Percentiles rank a stretch among this genome's conserved stretches.
Conservation (phyloP, 169 alveolate genomes). For the Plasmodium vinckei region DNA sequence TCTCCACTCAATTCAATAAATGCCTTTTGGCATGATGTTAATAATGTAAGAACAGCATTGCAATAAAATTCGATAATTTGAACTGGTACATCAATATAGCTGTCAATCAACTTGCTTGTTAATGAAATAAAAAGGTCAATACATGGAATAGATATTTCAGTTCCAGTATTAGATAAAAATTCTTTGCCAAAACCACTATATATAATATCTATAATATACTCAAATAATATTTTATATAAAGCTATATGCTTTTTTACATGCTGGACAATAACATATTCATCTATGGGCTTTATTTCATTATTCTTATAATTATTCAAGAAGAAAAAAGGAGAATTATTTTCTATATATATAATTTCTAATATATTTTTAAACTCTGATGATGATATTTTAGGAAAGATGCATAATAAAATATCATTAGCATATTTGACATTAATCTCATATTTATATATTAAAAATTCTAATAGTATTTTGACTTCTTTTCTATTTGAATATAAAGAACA, state of each 20-base stretch:
- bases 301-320: slow-evolving; percentile 52
- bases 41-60: slow-evolving; percentile 20
- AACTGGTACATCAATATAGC: slow-evolving; percentile 47
- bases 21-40: slow-evolving; percentile 8
- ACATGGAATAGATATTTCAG: slow-evolving; percentile 7
- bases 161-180: not conserved
- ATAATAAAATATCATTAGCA: slow-evolving; percentile 43
- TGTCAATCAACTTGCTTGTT: slow-evolving; percentile 30
- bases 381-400: slow-evolving; percentile 37
- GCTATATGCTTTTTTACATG: slow-evolving; percentile 48
- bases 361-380: slow-evolving; percentile 27
- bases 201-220: slow-evolving; percentile 28
- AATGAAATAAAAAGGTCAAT: slow-evolving; percentile 46
- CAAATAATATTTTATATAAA: slow-evolving; percentile 51
- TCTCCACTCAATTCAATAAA: not conserved
- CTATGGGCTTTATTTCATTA: slow-evolving; percentile 12
- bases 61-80: slow-evolving; percentile 45
- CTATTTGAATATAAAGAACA: slow-evolving; percentile 53
- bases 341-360: slow-evolving; percentile 64
- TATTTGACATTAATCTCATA: slow-evolving; percentile 72
- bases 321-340: slow-evolving; percentile 34
- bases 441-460: slow-evolving; percentile 66
- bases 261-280: slow-evolving; percentile 30
- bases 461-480: slow-evolving; percentile 54
- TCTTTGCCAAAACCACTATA: not conserved